Evolutionary conservation across 2,329 filamentous ascomycete genomes (phyloP), one percentile per base, ranked within the genome.

Genomic region (Alternaria brassicicola): DNA sequence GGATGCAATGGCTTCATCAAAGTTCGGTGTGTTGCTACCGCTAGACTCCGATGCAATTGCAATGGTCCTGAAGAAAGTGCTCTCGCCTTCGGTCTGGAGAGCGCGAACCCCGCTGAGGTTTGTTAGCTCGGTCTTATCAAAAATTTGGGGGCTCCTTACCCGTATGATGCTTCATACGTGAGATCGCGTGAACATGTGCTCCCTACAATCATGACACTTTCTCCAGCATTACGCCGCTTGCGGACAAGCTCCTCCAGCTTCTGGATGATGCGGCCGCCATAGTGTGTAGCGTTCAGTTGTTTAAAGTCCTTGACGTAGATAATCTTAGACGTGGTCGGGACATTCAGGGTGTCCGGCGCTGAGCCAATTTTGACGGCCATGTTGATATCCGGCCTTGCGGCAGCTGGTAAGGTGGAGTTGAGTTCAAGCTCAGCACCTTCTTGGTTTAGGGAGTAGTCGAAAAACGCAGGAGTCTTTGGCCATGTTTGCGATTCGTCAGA

Each of bases 231-330:
- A 82, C 93, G 90, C 57, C 89, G 84, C 58, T 86, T 85, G 67
- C 93, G 89, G 25, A 96, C 86, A 6, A 90, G 82, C 46, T 86
- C 84, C 52, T 91, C 87, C 12, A 99, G 79, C 57, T 89, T 87
- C 38, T 83, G 80, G 7, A 97, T 79, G 30, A 98, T 85, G 21
- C 85, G 83, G 2, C 85, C 82, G 10, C 92, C 92, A 57, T 92
- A 87, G 6, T 84, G 76, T 1, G 90, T 88, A 70, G 85, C 85
- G 67, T 84, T 86, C 8, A 99, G 82, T 63, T 96, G 91, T 52
- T 90, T 87, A 69, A 92, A 90, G 73, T 98, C 92, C 72, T 90
- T 86, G 12, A 97, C 80, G 67, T 92, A 92, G 36, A 96, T 82
- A 57, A 98, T 88, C 7, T 93, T 83, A 23, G 82, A 83, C 47